Base-by-base conservation (phyloP, 495 filamentous ascomycete genomes). In the Elaphomyces granulatus region DNA sequence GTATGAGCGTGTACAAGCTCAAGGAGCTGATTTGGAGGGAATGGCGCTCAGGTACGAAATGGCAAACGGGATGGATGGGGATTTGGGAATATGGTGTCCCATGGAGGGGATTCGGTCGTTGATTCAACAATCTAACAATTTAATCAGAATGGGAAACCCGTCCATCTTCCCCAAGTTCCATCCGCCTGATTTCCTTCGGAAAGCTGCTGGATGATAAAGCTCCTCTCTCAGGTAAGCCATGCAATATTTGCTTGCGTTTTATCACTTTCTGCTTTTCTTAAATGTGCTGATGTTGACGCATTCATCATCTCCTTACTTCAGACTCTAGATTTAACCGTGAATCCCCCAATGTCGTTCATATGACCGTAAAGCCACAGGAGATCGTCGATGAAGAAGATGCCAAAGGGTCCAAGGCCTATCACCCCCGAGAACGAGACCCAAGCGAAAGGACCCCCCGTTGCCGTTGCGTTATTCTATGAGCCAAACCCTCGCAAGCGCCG, bases 1-100 rank as follows among this genome's bases (percentile, higher is more conserved):
- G 77, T 51, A 84, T 94, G 59, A 90, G 80, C 49, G 77, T 92
- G 10, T 94, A 94, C 52, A 88, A 81, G 6, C 54, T 94, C 38
- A 94, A 94, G 58, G 86, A 94, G 53, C 60, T 94, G 56, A 92
- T 94, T 45, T 73, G 86, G 68, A 64, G 83, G 49, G 87, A 92
- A 49, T 94, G 87, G 87, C 70, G 83, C 47, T 75, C 77, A 47
- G 74, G 74, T 77, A n/a, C n/a, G n/a, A n/a, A n/a, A n/a, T n/a
- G n/a, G 58, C n/a, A n/a, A n/a, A n/a, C n/a, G n/a, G n/a, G n/a
- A n/a, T n/a, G n/a, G n/a, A n/a, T n/a, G n/a, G n/a, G n/a, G n/a
- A n/a, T n/a, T n/a, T n/a, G n/a, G n/a, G n/a, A n/a, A n/a, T n/a
- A 41, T n/a, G 32, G 3, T 15, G 15, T 8, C 15, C 10, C 1